Base-by-base conservation (phyloP, 805 yeast genomes). In the Teunomyces panamensis region DNA sequence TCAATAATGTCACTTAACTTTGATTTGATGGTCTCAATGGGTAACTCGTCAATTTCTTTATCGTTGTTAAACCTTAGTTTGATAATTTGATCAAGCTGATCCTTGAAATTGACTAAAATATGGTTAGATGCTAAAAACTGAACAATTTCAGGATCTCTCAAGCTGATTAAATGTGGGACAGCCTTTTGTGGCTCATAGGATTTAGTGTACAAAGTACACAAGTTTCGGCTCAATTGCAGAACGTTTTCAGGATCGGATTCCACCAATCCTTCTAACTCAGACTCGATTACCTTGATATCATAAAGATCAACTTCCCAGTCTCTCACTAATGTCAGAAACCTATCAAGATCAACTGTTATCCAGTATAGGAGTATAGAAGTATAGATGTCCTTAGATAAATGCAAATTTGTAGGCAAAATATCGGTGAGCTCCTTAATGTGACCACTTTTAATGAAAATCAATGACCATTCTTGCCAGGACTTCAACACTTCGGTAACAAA, bases 401-500 rank as follows among this genome's bases (percentile, higher is more conserved):
- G 60, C 0, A 74, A 56, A 24, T 68, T 60, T 0, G 55, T 54
- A 0, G 99, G 98, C 3, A 94, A 59, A 1, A 72, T 62, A 0
- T 71, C 67, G 0, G 84, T 81, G 29, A 88, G 63, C 6, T 62
- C 67, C 2, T 62, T 65, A 7, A 75, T 63, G 44, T 82, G 77
- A 2, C 68, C 73, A 1, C 77, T 64, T 2, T 77, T 69, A 2
- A 81, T 63, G 52, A 83, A 85, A 10, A 71, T 74, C 51, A 66
- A 63, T 3, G 84, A 63, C 84, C 89, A 84, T 24, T 67, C 68
- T 35, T 78, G 78, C 97, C 97, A 90, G 49, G 81, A 69, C 11
- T 47, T 43, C 3, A 60, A 49, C 1, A 66, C 54, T 45, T 65
- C 70, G 39, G 51, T 53, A 5, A 63, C 50, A 29, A 49, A 58